A percentile compares a stretch with the other conserved stretches of the same genome.
Conservation (phyloP, 192 early-diverging fungal genomes). For the Chytriomyces confervae region DNA sequence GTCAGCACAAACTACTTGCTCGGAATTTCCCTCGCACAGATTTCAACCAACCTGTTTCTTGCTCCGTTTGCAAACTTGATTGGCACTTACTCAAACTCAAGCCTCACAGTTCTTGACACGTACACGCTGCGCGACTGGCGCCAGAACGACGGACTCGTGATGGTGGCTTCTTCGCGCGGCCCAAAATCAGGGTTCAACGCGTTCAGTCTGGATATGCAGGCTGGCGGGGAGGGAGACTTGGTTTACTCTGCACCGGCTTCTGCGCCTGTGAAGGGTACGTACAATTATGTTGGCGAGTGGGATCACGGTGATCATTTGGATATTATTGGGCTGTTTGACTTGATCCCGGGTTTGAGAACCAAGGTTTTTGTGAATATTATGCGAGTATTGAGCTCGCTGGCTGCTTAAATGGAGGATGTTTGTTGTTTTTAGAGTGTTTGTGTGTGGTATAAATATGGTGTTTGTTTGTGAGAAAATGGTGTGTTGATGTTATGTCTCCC, state of each 20-base stretch:
- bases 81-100: conserved; percentile 27
- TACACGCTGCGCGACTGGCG: conserved; percentile 20
- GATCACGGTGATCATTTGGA: conserved; percentile 25
- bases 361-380: conserved; percentile 31
- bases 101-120: conserved; percentile 1
- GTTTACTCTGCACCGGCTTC: neutral
- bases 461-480: no score
- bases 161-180: conserved; percentile 10
- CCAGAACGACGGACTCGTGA: conserved; percentile 33
- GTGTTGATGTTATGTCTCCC: no score
- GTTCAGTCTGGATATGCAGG: conserved; percentile 21
- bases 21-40: neutral
- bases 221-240: neutral
- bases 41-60: conserved; percentile 19
- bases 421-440: no score
- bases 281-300: conserved; percentile 18
- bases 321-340: conserved; percentile 11
- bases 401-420: neutral
- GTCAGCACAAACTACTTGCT: conserved; percentile 1
- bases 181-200: conserved; percentile 23
- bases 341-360: conserved; percentile 23
- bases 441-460: no score
- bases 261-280: conserved; percentile 20
- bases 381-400: conserved; percentile 16
- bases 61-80: conserved; percentile 25